Base-by-base conservation (phyloP, 1,284 basidiomycete species). In the Chalciporus sp. region DNA sequence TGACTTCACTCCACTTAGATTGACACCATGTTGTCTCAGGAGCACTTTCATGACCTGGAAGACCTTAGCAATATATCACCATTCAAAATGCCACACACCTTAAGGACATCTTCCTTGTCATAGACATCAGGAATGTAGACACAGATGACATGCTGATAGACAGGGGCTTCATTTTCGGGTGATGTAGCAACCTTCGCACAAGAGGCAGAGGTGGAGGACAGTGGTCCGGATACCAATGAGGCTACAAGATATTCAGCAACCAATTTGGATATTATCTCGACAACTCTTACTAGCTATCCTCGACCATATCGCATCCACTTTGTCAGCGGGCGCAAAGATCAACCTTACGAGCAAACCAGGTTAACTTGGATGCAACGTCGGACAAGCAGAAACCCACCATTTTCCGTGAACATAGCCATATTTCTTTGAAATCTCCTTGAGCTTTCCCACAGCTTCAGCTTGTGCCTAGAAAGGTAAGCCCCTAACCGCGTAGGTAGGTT, bases 61-160 rank as follows among this genome's bases (percentile, higher is more conserved):
- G 14, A 31, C 12, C 3, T 65, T 14, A 61, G 29, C 2, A 39
- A 43, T 7, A 6, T 33, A 8, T 4, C 29, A 51, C 41, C 1
- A 37, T 16, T 1, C 8, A 8, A 37, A 9, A 10, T 29, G n/a
- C 51, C 44, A n/a, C 55, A 69, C 56, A 84, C 86, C 68, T 82
- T 75, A 7, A 74, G 79, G 3, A 85, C 82, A 31, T 72, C 72
- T 35, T 73, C 73, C 63, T 85, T 82, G 65, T 89, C 79, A 63
- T 85, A 88, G 12, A 86, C 81, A 64, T 90, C 72, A 7, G 88
- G 86, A 20, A 90, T 67, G 62, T 89, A 90, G n/a, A 90, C 60
- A 59, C 85, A 88, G 27, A 90, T 79, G 31, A 88, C 68, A 63
- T 88, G 86, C 56, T 82, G 82, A 55, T 81, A 68, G 44, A 80